These are phyloP conservation scores for Gossypium bickii DNA, from an alignment of 345 rosid genomes.

Conservation along the genomic window DNA sequence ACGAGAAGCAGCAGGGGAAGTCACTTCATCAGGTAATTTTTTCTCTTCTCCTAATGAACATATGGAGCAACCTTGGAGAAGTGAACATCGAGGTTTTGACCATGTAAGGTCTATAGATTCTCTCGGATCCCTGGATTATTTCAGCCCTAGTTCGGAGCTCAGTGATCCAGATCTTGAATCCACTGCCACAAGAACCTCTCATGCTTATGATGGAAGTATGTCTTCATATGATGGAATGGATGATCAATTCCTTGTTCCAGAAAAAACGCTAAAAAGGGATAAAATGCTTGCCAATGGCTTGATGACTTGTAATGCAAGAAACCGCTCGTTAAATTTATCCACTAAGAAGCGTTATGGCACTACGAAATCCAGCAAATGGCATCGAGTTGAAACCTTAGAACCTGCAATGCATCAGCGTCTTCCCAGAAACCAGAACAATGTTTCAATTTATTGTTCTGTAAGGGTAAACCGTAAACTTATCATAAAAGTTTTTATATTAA, in stretches of 20 bases:
- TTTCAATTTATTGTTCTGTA: no score
- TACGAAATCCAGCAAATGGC: slow-evolving; percentile 27
- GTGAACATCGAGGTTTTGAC: slow-evolving; percentile 8
- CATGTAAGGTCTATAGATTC: slow-evolving; percentile 29
- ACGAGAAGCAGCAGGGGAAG: slow-evolving; percentile 15
- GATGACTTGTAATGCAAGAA: slow-evolving; percentile 26
- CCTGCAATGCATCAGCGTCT: slow-evolving; percentile 32
- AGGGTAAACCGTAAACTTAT: no score
- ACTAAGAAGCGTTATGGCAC: slow-evolving; percentile 26
- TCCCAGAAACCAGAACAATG: slow-evolving; percentile 33
- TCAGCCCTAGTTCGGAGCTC: slow-evolving; percentile 42
- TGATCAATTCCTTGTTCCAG: slow-evolving; percentile 42
- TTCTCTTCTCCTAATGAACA: slow-evolving; percentile 23
- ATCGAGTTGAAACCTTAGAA: slow-evolving; percentile 33
- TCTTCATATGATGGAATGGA: slow-evolving; percentile 63
- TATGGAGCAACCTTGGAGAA: slow-evolving; percentile 22
- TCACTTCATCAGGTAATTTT: slow-evolving; percentile 16
- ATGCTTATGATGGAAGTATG: slow-evolving; percentile 61
- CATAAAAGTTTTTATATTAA: no score
- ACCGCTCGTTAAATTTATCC: slow-evolving; percentile 29
- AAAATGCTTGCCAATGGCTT: slow-evolving; percentile 24
- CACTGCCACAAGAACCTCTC: slow-evolving; percentile 41
- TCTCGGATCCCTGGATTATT: slow-evolving; percentile 28
- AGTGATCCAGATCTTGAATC: slow-evolving; percentile 32
- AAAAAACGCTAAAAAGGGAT: slow-evolving; percentile 32